Evolutionary conservation across 805 yeast species (phyloP).

Genomic region (Lipomyces sp.): DNA sequence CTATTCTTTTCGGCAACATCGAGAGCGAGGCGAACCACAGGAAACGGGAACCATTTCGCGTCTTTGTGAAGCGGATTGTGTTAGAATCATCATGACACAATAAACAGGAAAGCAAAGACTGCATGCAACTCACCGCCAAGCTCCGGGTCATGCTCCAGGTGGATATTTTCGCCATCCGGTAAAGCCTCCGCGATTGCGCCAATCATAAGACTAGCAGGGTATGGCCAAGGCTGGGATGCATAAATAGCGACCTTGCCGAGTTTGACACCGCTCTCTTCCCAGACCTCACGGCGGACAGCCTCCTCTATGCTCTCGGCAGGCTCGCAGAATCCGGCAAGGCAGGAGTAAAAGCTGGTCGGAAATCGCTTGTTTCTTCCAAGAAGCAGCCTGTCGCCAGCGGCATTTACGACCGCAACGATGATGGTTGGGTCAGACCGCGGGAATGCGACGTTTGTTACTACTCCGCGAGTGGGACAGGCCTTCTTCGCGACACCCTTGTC

Average conservation of each 20-base stretch:
- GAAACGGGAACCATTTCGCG: conserved; percentile 77
- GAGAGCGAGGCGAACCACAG: conserved; percentile 47
- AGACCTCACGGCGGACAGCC: conserved; percentile 82
- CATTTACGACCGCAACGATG: conserved; percentile 72
- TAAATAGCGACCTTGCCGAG: conserved; percentile 57
- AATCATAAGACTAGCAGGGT: conserved; percentile 88
- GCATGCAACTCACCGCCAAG: conserved; percentile 41
- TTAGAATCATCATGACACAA: background rate
- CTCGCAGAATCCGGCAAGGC: conserved; percentile 95
- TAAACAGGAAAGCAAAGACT: background rate
- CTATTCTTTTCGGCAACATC: conserved; percentile 21
- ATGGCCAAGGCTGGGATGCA: conserved; percentile 96
- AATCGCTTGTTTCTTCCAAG: conserved; percentile 68
- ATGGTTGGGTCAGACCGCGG: conserved; percentile 91
- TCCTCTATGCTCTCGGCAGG: conserved; percentile 90
- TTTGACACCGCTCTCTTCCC: conserved; percentile 91
- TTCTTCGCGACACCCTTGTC: conserved; percentile 31
- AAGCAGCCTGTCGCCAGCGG: conserved; percentile 57
- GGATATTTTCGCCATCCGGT: conserved; percentile 58
- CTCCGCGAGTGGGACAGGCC: conserved; percentile 41
- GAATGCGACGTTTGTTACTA: conserved; percentile 73
- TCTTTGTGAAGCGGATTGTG: conserved; percentile 45
- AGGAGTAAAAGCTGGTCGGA: conserved; percentile 54
- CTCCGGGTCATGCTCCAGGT: conserved; percentile 81
- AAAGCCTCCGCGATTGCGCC: conserved; percentile 86